phyloP scores from a whole-genome alignment of 352 stramenopile species.

The Pythium sukuiense region DNA sequence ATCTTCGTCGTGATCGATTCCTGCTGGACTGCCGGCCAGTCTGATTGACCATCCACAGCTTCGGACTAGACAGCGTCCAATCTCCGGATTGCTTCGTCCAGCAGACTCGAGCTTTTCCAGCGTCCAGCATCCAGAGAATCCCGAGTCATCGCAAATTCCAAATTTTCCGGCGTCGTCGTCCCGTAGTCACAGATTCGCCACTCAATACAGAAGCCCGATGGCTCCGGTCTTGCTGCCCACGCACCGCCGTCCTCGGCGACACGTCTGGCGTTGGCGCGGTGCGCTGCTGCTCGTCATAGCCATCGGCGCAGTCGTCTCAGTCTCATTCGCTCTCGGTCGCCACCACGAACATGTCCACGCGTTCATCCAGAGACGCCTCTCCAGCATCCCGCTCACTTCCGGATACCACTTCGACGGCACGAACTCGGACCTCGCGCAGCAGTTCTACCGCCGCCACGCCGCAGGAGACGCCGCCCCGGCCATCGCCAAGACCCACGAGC shows the following conservation, averaged over 20 bases:
- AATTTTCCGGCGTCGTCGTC: not conserved
- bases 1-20: not conserved
- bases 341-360: not conserved
- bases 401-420: constrained; percentile 31
- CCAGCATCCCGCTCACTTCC: constrained; percentile 6
- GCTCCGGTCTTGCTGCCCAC: not conserved
- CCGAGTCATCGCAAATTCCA: not conserved
- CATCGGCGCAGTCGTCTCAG: not conserved
- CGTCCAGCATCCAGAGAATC: not conserved
- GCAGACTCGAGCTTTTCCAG: not conserved
- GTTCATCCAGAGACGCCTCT: not conserved
- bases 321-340: not conserved
- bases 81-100: not conserved
- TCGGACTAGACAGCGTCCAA: not conserved
- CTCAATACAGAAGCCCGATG: not conserved
- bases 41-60: not conserved
- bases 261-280: not conserved
- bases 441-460: constrained; percentile 27
- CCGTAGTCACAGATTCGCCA: not conserved
- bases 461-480: constrained; percentile 18
- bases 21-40: not conserved
- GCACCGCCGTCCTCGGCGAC: not conserved
- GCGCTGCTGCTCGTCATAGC: not conserved
- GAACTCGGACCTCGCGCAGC: constrained; percentile 36
- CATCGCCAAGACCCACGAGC: not conserved